Evolutionary conservation across 2,329 filamentous ascomycete genomes (phyloP), one percentile per base, ranked within the genome.

Genomic region (Fusarium aywerte): DNA sequence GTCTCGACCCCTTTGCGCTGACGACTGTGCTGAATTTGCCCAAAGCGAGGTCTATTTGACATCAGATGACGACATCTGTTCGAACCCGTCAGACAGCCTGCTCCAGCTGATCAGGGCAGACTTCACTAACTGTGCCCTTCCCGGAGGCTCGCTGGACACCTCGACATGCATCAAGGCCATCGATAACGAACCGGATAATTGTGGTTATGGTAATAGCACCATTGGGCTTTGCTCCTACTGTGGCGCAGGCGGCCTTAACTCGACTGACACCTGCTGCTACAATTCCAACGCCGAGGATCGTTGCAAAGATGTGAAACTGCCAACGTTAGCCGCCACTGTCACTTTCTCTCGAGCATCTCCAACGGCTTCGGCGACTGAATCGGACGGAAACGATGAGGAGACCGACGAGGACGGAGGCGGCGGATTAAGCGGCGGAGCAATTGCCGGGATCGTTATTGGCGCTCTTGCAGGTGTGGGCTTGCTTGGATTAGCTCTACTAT

Each of bases 191-290:
- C 88, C 90, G 2, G 79, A 89, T 8, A 92, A 98, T 76, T 99
- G 96, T 78, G 96, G 96, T 44, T 99, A 90, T 76, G 87, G 85
- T 38, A 85, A 87, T 67, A 90, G 87, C 76, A 88, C 85, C 9
- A 77, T 89, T 55, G 93, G 94, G 4, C 84, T 99, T 33, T 99
- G 96, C 81, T 88, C 90, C 6, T 97, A 96, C 78, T 99, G 96
- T 78, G 85, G 87, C 39, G 84, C 89, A 8, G 95, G 92, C 72
- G 93, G 94, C 27, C 87, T 90, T 65, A 98, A 98, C 79, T 91
- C 93, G 11, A 98, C 95, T 49, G 95, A 98, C 77, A 96, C 94
- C 5, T 99, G 96, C 82, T 99, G 96, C 78, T 90, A 93, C 74
- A 93, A 89, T 72, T 89, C 94, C 7, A 84, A 93, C 64, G 89